Conservation (phyloP, 371 early-diverging fungal genomes). For the Conidiobolus incongruus region DNA sequence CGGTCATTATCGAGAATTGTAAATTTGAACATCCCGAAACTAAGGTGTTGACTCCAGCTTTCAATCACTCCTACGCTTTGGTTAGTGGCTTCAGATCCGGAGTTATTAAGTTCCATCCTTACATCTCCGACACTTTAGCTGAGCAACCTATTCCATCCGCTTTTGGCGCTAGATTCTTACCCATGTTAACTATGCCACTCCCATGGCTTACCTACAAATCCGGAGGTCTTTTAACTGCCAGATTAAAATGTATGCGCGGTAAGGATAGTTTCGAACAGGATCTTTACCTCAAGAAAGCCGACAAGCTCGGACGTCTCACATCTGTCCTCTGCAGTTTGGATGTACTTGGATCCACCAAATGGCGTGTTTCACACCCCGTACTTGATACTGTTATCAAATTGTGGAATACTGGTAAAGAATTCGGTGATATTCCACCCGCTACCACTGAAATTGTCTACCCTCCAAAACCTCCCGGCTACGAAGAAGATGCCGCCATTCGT, state of each 20-base stretch:
- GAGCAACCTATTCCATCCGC: slow-evolving; percentile 32
- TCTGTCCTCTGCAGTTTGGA: slow-evolving; percentile 59
- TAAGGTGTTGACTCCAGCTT: slow-evolving; percentile 46
- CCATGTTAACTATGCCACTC: slow-evolving; percentile 85
- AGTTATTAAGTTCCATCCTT: slow-evolving; percentile 42
- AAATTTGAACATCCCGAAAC: slow-evolving; percentile 6
- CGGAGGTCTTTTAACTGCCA: slow-evolving; percentile 68
- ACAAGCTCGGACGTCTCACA: slow-evolving; percentile 40
- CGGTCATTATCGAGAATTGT: slow-evolving; percentile 8
- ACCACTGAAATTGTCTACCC: slow-evolving; percentile 17
- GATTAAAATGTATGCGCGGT: slow-evolving; percentile 35
- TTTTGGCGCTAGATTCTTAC: slow-evolving; percentile 57
- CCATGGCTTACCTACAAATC: slow-evolving; percentile 80
- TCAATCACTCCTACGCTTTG: slow-evolving; percentile 47
- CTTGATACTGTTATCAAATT: slow-evolving; percentile 52
- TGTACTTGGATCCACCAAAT: slow-evolving; percentile 71
- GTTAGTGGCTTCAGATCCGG: slow-evolving; percentile 43
- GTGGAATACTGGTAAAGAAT: slow-evolving; percentile 69
- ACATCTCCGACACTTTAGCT: slow-evolving; percentile 42
- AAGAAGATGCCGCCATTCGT: slow-evolving; percentile 32
- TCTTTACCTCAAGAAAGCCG: slow-evolving; percentile 57
- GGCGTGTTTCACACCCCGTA: slow-evolving; percentile 71
- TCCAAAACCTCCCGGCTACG: slow-evolving; percentile 42
- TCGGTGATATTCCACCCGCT: slow-evolving; percentile 57
- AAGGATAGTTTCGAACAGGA: slow-evolving; percentile 49